These are phyloP conservation scores for Boletus huronensis DNA, from an alignment of 768 basidiomycete species.

Conservation along the genomic window DNA sequence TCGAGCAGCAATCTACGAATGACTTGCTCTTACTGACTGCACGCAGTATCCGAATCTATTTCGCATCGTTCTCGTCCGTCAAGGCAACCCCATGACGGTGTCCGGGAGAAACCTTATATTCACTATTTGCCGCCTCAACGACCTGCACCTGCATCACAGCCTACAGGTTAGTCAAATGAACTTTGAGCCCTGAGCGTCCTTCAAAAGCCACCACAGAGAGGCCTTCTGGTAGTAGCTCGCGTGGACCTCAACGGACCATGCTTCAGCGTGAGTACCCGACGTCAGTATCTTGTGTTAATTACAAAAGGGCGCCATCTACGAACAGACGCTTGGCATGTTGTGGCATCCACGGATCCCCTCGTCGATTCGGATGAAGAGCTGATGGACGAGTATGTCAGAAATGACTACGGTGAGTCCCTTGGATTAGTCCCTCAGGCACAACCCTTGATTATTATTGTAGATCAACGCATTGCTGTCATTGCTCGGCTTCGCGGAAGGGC, in stretches of 20 bases:
- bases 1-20: not conserved
- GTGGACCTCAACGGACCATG: conserved; percentile 39
- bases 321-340: conserved; percentile 71
- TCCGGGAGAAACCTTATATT: conserved; percentile 33
- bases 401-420: conserved; percentile 59
- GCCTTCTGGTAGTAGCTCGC: conserved; percentile 8
- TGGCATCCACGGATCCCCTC: conserved; percentile 60
- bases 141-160: conserved; percentile 12
- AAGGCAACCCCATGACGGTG: conserved; percentile 22
- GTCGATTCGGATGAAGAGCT: conserved; percentile 72
- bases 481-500: conserved; percentile 49
- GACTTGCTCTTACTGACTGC: conserved; percentile 14
- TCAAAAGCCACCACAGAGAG: conserved; percentile 18
- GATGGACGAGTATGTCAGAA: conserved; percentile 56
- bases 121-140: conserved; percentile 33
- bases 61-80: conserved; percentile 26
- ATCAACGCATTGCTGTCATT: conserved; percentile 50
- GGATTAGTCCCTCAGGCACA: not conserved
- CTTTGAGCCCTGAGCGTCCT: not conserved
- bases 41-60: conserved; percentile 22
- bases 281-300: not conserved
- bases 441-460: conserved; percentile 28
- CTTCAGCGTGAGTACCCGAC: conserved; percentile 38
- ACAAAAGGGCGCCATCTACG: not conserved
- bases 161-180: conserved; percentile 20